Conservation (phyloP, 345 rosid species). For the Nasturtium officinale region DNA sequence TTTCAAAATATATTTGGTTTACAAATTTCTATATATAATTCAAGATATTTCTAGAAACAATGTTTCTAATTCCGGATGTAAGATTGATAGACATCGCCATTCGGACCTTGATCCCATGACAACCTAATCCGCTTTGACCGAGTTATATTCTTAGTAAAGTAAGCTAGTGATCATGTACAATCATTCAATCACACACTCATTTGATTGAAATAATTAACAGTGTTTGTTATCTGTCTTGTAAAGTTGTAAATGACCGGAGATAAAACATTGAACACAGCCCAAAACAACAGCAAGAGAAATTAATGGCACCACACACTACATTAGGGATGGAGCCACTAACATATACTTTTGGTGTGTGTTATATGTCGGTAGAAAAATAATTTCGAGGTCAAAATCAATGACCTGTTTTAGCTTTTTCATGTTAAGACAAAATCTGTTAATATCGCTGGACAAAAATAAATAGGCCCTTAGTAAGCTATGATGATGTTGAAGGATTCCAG, state of each 20-base stretch:
- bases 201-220: not conserved
- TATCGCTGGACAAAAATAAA: slow-evolving; percentile 36
- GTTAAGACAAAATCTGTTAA: slow-evolving; percentile 37
- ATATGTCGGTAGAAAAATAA: slow-evolving; percentile 38
- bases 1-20: not conserved
- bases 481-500: slow-evolving; percentile 25
- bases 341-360: slow-evolving; percentile 11
- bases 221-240: not conserved
- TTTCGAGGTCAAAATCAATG: slow-evolving; percentile 15
- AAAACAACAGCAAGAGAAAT: slow-evolving; percentile 10
- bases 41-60: not conserved
- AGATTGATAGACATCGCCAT: not conserved
- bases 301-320: slow-evolving; percentile 3
- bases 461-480: slow-evolving; percentile 31
- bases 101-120: not conserved
- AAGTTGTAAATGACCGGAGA: not conserved
- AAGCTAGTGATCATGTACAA: not conserved
- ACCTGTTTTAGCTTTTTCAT: slow-evolving; percentile 10
- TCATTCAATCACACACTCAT: not conserved
- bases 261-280: slow-evolving; percentile 25
- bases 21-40: not conserved
- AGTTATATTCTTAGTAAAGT: not conserved
- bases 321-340: slow-evolving; percentile 20
- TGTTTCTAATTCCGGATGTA: not conserved
- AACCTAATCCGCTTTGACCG: not conserved